phyloP scores from a whole-genome alignment of 805 yeast genomes.

The Schizosaccharomyces cryophilus region DNA sequence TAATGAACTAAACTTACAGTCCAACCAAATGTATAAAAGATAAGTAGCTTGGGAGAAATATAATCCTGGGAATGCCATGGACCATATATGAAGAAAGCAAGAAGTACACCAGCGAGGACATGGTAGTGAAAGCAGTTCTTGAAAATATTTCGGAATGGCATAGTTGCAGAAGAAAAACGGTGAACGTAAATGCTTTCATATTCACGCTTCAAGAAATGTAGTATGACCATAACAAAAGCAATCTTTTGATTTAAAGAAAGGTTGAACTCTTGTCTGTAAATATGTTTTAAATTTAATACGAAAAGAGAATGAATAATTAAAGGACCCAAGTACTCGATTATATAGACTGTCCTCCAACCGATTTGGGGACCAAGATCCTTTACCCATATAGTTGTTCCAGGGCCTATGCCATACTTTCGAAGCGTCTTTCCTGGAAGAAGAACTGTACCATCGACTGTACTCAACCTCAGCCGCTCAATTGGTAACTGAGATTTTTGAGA shows the following conservation, averaged over 20 bases:
- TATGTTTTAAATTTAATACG: slow-evolving; percentile 13
- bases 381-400: slow-evolving; percentile 25
- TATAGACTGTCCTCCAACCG: slow-evolving; percentile 73
- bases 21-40: slow-evolving; percentile 12
- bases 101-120: slow-evolving; percentile 53
- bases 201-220: slow-evolving; percentile 75
- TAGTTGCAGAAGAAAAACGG: slow-evolving; percentile 64
- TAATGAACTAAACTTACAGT: not conserved
- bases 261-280: slow-evolving; percentile 16
- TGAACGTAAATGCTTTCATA: slow-evolving; percentile 69
- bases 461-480: not conserved
- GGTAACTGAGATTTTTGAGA: slow-evolving; percentile 7
- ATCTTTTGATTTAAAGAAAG: slow-evolving; percentile 28
- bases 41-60: slow-evolving; percentile 3
- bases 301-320: slow-evolving; percentile 50
- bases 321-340: slow-evolving; percentile 80
- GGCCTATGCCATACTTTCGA: slow-evolving; percentile 21
- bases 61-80: slow-evolving; percentile 12
- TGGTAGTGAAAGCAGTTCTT: slow-evolving; percentile 83
- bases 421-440: slow-evolving; percentile 23
- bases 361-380: slow-evolving; percentile 78
- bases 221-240: slow-evolving; percentile 23
- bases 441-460: slow-evolving; percentile 11
- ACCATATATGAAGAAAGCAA: slow-evolving; percentile 27
- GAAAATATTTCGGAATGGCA: slow-evolving; percentile 74